A percentile compares a stretch with the other conserved stretches of the same genome.
Conservation (phyloP, 768 basidiomycete genomes). For the Suillus occidentalis region DNA sequence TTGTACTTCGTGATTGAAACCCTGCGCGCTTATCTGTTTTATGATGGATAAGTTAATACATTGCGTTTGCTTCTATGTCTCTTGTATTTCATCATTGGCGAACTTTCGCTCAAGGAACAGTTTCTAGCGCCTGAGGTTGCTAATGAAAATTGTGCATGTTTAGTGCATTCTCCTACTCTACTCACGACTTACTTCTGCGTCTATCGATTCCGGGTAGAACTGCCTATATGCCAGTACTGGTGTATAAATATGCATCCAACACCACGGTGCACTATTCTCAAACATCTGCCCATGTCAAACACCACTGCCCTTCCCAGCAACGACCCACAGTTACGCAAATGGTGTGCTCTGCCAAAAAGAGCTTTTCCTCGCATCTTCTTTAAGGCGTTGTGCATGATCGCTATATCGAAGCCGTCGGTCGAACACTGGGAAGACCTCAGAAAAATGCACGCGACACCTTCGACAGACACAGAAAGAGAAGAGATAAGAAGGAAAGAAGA, state of each 20-base stretch:
- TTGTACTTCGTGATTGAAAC: not conserved
- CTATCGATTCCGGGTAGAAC: not conserved
- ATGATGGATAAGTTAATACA: not conserved
- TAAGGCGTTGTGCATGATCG: not conserved
- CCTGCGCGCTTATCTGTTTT: not conserved
- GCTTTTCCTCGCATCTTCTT: fast-evolving
- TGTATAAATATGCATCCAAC: not conserved
- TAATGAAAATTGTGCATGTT: not conserved
- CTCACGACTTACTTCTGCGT: not conserved
- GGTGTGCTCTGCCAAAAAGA: not conserved
- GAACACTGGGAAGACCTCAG: not conserved
- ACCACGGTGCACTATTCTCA: not conserved
- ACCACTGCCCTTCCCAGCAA: fast-evolving
- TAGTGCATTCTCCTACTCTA: not conserved
- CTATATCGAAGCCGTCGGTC: not conserved
- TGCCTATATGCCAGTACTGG: not conserved
- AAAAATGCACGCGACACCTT: too few species aligned
- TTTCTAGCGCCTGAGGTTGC: not conserved
- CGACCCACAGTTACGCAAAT: too few species aligned
- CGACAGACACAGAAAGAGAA: too few species aligned
- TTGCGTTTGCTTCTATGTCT: not conserved
- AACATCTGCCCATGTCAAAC: not conserved
- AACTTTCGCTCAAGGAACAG: not conserved
- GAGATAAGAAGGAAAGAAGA: not conserved
- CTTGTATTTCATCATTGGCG: not conserved